Evolutionary conservation across 768 basidiomycete genomes (phyloP), one percentile per base, ranked within the genome.

Genomic region (Trametes cingulata): DNA sequence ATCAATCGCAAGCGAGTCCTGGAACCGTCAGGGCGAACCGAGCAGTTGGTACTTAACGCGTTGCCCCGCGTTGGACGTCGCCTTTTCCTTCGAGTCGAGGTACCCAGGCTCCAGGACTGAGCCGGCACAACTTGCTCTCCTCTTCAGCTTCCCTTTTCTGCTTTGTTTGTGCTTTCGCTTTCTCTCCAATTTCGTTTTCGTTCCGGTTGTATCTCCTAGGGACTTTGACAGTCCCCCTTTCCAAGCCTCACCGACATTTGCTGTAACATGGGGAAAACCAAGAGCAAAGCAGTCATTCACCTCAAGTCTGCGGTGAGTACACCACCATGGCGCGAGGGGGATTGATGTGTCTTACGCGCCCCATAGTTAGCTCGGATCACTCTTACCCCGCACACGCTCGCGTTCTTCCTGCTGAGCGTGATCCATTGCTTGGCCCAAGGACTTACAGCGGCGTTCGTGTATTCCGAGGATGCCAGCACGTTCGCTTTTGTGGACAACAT

Each of bases 381-480:
- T 1, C 67, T 72, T 13, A 73, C 69, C 25, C 68, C 67, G 36
- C 46, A 70, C 40, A 74, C 75, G 3, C 20, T 66, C 20, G 68
- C 76, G 0, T 86, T 85, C 72, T 81, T 85, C 65, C 58, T 82
- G 22, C 77, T 84, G 61, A 78, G 76, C 56, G 17, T 64, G 41
- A 66, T 82, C 46, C 78, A 81, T 63, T 85, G 82, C 65, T 76
- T 84, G 49, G 70, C 77, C 10, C 83, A 84, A 59, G 83, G 80
- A 57, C 52, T 63, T 33, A 58, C 56, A 40, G 61, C 61, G 69
- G 80, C 55, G 70, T 84, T 36, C 82, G 82, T 84, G 12, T 81
- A 75, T 67, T 73, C 72, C 20, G 60, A 80, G 65, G 83, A 86
- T 64, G 65, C 74, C 7, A 68, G 76, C 25, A 79, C 78, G 62